phyloP scores from a whole-genome alignment of 305 asterid genomes.

The Stenogyne calaminthoides region DNA sequence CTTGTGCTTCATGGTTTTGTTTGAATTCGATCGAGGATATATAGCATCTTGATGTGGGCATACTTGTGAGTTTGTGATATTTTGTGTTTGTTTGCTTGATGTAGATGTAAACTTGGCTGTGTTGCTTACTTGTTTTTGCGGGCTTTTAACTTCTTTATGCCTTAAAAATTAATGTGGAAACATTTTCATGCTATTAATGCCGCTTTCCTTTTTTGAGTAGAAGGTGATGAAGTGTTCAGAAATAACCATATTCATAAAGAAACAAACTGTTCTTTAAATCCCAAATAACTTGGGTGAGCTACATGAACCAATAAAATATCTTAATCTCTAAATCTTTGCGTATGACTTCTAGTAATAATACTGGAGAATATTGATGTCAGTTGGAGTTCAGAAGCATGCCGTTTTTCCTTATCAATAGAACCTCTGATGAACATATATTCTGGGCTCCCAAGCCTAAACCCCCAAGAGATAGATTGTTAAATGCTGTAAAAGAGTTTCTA shows the following conservation, averaged over 20 bases:
- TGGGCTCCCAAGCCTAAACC: not conserved
- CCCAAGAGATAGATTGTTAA: not conserved
- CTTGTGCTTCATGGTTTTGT: no score
- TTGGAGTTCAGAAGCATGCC: not conserved
- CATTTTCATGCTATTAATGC: constrained; percentile 7
- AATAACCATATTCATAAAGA: not conserved
- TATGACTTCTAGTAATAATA: no score
- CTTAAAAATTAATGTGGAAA: constrained; percentile 12
- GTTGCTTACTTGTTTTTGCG: no score
- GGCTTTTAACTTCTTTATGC: not conserved
- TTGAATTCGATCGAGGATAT: not conserved
- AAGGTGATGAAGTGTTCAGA: not conserved
- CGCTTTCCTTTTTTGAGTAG: not conserved
- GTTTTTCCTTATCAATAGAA: not conserved
- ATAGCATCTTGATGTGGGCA: not conserved
- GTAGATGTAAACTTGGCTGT: no score
- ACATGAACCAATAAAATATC: no score
- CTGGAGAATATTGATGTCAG: not conserved
- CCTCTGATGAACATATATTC: not conserved
- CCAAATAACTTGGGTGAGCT: no score
- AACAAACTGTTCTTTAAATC: no score
- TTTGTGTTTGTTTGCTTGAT: constrained; percentile 4
- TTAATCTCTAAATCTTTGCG: no score
- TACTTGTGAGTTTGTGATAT: not conserved
- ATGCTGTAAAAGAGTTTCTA: not conserved